Conservation (phyloP, 1,284 basidiomycete genomes). For the Anthracocystis walkeri region DNA sequence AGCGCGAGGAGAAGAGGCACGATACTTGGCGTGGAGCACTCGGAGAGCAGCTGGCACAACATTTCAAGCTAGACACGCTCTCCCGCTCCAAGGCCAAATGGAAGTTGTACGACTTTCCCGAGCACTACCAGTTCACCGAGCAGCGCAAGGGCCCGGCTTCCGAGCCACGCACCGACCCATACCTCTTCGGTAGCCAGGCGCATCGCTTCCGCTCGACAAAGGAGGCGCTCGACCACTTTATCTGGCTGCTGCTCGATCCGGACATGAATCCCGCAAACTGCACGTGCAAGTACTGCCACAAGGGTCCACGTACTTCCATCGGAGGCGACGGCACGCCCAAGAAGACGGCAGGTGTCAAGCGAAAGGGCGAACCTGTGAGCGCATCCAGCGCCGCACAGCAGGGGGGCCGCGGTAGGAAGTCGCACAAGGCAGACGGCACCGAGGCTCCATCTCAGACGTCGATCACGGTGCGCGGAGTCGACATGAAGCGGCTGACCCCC, state of each 20-base stretch:
- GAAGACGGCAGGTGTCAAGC: conserved; percentile 22
- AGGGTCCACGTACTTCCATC: conserved; percentile 16
- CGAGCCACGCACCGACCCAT: conserved; percentile 49
- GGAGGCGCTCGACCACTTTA: conserved; percentile 46
- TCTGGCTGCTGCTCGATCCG: conserved; percentile 52
- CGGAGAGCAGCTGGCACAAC: conserved; percentile 36
- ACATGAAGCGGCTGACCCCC: conserved; percentile 41
- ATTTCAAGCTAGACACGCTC: conserved; percentile 32
- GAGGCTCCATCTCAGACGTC: conserved; percentile 14
- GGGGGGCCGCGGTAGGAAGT: conserved; percentile 10
- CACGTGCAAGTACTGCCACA: conserved; percentile 56
- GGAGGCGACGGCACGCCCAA: conserved; percentile 18
- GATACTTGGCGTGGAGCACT: conserved; percentile 38
- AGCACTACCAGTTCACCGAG: conserved; percentile 52
- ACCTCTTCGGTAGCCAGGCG: conserved; percentile 47
- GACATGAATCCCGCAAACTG: conserved; percentile 41
- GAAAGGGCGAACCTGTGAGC: conserved; percentile 26
- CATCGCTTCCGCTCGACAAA: conserved; percentile 55
- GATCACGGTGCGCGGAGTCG: conserved; percentile 33
- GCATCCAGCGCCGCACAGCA: conserved; percentile 26
- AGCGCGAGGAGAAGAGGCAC: conserved; percentile 34
- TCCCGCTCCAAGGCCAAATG: conserved; percentile 42
- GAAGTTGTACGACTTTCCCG: conserved; percentile 54
- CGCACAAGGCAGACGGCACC: conserved; percentile 12
- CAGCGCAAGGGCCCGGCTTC: conserved; percentile 53